phyloP scores from a whole-genome alignment of 2,329 filamentous ascomycete genomes.

The Colletotrichum scovillei region DNA sequence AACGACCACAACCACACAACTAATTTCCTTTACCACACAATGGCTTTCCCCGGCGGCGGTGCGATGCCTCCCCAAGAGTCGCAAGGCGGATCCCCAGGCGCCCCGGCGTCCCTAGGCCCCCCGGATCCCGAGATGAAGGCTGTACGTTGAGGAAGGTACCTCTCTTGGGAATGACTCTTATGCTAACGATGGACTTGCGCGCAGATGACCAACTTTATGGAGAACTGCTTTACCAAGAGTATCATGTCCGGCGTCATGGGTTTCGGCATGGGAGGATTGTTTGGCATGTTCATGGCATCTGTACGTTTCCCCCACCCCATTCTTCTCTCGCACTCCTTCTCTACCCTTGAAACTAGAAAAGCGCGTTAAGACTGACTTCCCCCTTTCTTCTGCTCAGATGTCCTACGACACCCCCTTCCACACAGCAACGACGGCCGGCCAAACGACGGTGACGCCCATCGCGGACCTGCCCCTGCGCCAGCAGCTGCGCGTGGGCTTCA shows the following conservation, averaged over 20 bases:
- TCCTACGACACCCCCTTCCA: conserved; percentile 94
- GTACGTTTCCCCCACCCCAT: conserved; percentile 62
- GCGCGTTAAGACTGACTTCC: not conserved
- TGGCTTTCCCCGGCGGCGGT: conserved; percentile 52
- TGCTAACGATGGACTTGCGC: conserved; percentile 5
- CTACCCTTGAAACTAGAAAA: conserved; percentile 4
- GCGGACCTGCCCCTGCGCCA: conserved; percentile 81
- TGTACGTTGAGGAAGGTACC: conserved; percentile 45
- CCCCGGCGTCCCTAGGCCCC: conserved; percentile 44
- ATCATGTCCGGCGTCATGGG: conserved; percentile 92
- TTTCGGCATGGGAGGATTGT: conserved; percentile 91
- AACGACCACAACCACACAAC: not conserved
- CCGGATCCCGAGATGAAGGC: conserved; percentile 65
- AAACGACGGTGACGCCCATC: conserved; percentile 51
- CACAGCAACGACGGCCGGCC: conserved; percentile 52
- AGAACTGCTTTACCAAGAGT: conserved; percentile 91
- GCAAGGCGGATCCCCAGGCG: conserved; percentile 38
- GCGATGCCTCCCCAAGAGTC: conserved; percentile 5
- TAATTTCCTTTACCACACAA: conserved; percentile 33
- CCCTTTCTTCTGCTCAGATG: conserved; percentile 71
- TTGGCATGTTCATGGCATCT: conserved; percentile 97
- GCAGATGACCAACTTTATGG: conserved; percentile 86
- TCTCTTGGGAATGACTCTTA: not conserved
- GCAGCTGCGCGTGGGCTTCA: conserved; percentile 87
- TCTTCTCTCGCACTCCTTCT: not conserved